Evolutionary conservation across 257 asterid genomes (phyloP).

Genomic region (Solanum habrochaites): DNA sequence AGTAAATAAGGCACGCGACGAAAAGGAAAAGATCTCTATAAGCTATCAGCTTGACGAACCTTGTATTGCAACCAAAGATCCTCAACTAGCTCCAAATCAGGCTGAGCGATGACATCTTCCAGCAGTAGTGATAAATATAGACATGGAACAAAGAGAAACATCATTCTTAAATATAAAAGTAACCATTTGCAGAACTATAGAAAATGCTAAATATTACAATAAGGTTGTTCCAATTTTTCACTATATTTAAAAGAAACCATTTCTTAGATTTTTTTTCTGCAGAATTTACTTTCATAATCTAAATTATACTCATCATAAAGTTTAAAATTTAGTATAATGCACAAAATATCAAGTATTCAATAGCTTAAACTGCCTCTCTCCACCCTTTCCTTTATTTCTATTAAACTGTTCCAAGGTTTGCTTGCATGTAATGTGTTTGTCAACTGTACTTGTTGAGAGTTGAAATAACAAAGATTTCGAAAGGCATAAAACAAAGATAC

Average conservation of each 20-base stretch:
- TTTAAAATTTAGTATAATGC: not conserved
- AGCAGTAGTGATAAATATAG: not conserved
- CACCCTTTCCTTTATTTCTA: not conserved
- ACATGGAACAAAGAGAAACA: not conserved
- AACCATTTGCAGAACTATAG: not conserved
- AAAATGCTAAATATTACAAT: not conserved
- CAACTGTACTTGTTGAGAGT: not conserved
- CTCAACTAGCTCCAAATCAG: conserved; percentile 3
- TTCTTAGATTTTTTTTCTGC: not conserved
- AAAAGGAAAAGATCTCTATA: not conserved
- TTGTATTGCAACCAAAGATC: not conserved
- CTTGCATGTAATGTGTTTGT: not conserved
- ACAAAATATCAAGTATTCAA: not conserved
- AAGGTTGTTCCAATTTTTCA: not conserved
- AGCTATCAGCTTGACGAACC: not conserved
- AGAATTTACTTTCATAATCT: not conserved
- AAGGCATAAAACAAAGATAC: conserved; percentile 40
- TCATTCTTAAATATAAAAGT: not conserved
- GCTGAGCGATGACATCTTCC: not conserved
- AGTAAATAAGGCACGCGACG: too few species aligned
- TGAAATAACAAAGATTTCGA: conserved; percentile 7
- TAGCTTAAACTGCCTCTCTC: not conserved
- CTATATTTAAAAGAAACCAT: not conserved
- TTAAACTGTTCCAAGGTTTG: not conserved
- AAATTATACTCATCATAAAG: not conserved